Conservation (phyloP, 192 early-diverging fungal species). For the Coemansia sp. region DNA sequence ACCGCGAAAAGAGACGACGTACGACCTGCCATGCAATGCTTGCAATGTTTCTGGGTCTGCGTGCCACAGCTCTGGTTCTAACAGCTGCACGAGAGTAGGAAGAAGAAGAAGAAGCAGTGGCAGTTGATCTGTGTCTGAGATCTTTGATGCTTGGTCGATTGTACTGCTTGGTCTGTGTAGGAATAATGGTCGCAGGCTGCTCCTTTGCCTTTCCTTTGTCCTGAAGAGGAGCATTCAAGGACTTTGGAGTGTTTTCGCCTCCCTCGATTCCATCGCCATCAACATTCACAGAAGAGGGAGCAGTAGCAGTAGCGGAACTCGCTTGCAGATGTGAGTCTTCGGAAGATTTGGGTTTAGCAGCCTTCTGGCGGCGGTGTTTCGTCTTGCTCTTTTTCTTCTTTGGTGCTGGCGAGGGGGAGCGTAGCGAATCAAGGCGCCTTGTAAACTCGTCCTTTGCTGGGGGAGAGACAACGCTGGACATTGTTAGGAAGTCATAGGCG, state of each 20-base stretch:
- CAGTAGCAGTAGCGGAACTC: not conserved
- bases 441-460: constrained; percentile 29
- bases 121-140: not conserved
- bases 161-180: not conserved
- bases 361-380: not conserved
- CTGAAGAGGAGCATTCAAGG: not conserved
- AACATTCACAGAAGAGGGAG: not conserved
- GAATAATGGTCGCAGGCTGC: too few species aligned
- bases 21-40: constrained; percentile 36
- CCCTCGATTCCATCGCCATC: not conserved
- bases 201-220: not conserved
- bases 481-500: constrained; percentile 35
- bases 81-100: not conserved
- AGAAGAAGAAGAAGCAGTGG: not conserved
- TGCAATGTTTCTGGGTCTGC: constrained; percentile 26
- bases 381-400: constrained; percentile 21
- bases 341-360: constrained; percentile 17
- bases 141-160: not conserved
- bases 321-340: not conserved
- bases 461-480: constrained; percentile 15
- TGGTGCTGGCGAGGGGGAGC: constrained; percentile 18
- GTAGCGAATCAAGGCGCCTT: constrained; percentile 37
- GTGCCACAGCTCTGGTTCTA: constrained; percentile 19
- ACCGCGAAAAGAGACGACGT: constrained; percentile 45
- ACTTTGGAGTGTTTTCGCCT: not conserved